Percentiles rank a stretch among this genome's conserved stretches.
phyloP scores from a whole-genome alignment of 179 eudicot genomes.

The Beta lomatogona region DNA sequence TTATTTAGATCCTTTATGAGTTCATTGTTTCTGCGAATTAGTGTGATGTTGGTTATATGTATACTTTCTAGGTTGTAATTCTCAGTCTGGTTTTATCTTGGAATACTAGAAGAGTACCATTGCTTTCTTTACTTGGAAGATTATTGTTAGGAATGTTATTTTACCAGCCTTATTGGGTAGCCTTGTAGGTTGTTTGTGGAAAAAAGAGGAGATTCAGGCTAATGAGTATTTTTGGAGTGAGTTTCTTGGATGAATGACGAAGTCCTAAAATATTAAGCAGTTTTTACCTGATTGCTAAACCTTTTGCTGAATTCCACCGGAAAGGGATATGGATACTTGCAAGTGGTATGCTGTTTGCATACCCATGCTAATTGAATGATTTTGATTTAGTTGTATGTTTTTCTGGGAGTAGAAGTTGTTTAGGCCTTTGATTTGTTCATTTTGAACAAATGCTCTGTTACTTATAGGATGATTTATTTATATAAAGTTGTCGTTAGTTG shows the following conservation, averaged over 20 bases:
- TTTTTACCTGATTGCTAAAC: too few relatives aligned
- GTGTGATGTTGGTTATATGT: neutral
- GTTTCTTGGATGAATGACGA: neutral
- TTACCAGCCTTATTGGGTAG: neutral
- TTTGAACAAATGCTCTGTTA: neutral
- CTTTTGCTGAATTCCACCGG: neutral
- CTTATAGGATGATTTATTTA: neutral
- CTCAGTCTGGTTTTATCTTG: neutral
- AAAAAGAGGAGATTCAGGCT: neutral
- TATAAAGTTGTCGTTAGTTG: neutral
- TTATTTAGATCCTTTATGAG: neutral
- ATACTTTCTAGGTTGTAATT: neutral
- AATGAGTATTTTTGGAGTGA: neutral
- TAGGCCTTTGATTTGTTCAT: neutral
- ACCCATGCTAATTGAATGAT: neutral
- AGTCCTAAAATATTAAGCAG: neutral
- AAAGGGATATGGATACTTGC: neutral
- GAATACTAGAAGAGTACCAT: neutral
- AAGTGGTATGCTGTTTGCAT: neutral
- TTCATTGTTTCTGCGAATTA: neutral
- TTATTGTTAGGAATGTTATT: neutral
- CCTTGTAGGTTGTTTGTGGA: neutral
- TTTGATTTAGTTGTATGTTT: neutral
- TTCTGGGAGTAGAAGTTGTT: neutral
- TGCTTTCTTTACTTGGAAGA: neutral